Percentiles rank a stretch among this genome's conserved stretches.
Conservation (phyloP, 2,329 filamentous ascomycete genomes). For the Cryphonectria naterciae region DNA sequence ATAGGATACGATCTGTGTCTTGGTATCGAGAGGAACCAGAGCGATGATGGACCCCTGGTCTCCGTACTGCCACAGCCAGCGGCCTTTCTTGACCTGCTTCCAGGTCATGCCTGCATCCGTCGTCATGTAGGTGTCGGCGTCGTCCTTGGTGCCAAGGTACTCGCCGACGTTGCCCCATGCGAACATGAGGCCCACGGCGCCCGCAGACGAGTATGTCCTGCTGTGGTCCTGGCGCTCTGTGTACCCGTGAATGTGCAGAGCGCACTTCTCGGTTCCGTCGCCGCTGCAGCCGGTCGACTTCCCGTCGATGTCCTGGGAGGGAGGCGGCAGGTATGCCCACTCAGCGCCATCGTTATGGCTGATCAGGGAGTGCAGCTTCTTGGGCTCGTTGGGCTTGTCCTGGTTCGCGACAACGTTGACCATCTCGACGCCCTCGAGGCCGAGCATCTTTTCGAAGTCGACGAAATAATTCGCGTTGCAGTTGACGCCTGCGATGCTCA, state of each 20-base stretch:
- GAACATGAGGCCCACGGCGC: slow-evolving; percentile 89
- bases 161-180: slow-evolving; percentile 87
- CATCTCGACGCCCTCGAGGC: slow-evolving; percentile 85
- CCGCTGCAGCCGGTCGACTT: slow-evolving; percentile 73
- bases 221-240: slow-evolving; percentile 83
- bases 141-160: slow-evolving; percentile 65
- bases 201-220: slow-evolving; percentile 85
- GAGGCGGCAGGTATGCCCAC: slow-evolving; percentile 80
- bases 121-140: slow-evolving; percentile 89
- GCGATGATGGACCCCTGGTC: slow-evolving; percentile 94
- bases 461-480: slow-evolving; percentile 77
- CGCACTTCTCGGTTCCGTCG: slow-evolving; percentile 64
- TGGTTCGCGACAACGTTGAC: slow-evolving; percentile 84
- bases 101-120: slow-evolving; percentile 88
- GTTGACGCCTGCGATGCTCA: slow-evolving; percentile 82
- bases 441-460: slow-evolving; percentile 95
- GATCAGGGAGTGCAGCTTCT: slow-evolving; percentile 87
- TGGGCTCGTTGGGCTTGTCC: slow-evolving; percentile 66
- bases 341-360: slow-evolving; percentile 95
- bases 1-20: slow-evolving; percentile 73
- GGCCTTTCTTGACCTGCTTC: slow-evolving; percentile 83
- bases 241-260: slow-evolving; percentile 92
- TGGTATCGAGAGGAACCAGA: slow-evolving; percentile 72
- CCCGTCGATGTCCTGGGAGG: slow-evolving; percentile 69
- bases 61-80: slow-evolving; percentile 91